Evolutionary conservation across 257 asterid species (phyloP).

Genomic region (Salvia rosmarinus): DNA sequence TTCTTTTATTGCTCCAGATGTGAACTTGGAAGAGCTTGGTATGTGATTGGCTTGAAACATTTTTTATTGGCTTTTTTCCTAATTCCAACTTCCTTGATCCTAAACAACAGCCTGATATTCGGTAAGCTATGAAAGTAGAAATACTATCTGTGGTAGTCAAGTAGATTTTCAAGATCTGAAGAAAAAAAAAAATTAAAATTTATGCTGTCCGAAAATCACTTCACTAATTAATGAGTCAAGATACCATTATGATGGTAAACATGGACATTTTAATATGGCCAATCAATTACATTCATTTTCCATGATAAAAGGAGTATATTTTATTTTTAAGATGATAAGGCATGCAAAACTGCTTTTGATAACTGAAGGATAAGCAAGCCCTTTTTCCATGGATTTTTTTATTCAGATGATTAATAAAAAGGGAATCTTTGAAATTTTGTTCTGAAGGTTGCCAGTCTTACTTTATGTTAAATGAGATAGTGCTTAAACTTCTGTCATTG

Average conservation of each 20-base stretch:
- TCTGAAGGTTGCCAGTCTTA: background rate
- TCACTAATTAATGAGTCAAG: slow-evolving; percentile 20
- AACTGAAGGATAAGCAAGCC: background rate
- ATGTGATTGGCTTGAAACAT: slow-evolving; percentile 37
- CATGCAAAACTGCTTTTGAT: slow-evolving; percentile 22
- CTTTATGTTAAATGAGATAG: background rate
- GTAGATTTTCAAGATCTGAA: background rate
- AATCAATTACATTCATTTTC: slow-evolving; percentile 19
- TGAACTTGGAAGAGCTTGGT: slow-evolving; percentile 94
- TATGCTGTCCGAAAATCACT: slow-evolving; percentile 22
- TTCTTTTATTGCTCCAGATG: slow-evolving; percentile 94
- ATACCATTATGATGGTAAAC: background rate
- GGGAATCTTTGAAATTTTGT: background rate
- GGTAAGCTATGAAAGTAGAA: slow-evolving; percentile 7
- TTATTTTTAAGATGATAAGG: background rate
- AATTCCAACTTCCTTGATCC: slow-evolving; percentile 8
- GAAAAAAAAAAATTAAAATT: background rate
- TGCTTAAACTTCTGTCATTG: background rate
- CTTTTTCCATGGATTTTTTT: background rate
- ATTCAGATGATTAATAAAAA: slow-evolving; percentile 12
- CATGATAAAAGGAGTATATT: slow-evolving; percentile 9
- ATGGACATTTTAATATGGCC: background rate
- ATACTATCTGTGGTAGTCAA: background rate
- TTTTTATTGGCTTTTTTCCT: slow-evolving; percentile 7
- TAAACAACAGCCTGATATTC: slow-evolving; percentile 2